Percentiles rank a stretch among this genome's conserved stretches.
These are phyloP conservation scores for Umbelopsis ramanniana DNA, from an alignment of 192 early-diverging fungal genomes.

Conservation along the genomic window DNA sequence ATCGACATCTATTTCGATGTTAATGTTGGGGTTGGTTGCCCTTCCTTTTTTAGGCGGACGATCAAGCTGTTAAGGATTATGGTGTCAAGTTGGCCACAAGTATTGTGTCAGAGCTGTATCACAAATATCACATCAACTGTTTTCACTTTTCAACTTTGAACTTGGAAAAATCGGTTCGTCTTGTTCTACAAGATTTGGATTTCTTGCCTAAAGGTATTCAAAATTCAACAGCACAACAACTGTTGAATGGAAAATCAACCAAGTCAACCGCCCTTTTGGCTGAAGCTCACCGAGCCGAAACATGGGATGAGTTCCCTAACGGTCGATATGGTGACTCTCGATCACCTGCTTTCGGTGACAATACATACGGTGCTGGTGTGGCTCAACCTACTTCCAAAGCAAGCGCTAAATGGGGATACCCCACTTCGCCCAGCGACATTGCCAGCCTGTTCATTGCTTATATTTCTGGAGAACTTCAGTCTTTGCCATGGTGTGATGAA, in stretches of 20 bases:
- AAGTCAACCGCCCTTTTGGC: conserved; percentile 44
- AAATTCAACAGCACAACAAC: background rate
- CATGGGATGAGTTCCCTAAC: conserved; percentile 92
- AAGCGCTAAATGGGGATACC: conserved; percentile 68
- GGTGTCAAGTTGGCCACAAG: conserved; percentile 71
- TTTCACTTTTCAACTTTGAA: conserved; percentile 89
- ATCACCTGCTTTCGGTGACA: conserved; percentile 72
- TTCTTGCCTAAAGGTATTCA: conserved; percentile 54
- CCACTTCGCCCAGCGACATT: conserved; percentile 60
- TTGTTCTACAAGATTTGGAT: conserved; percentile 74
- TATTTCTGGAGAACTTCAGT: conserved; percentile 59
- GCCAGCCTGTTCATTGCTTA: conserved; percentile 69
- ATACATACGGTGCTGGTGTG: conserved; percentile 71
- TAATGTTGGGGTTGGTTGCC: background rate
- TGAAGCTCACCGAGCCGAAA: conserved; percentile 60
- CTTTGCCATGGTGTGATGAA: conserved; percentile 77
- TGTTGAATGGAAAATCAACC: conserved; percentile 40
- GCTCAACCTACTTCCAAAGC: conserved; percentile 59
- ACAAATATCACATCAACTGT: conserved; percentile 44
- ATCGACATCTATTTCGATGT: background rate
- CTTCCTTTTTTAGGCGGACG: conserved; percentile 59
- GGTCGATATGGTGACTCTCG: conserved; percentile 86
- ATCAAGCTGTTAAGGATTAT: conserved; percentile 85
- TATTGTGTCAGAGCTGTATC: conserved; percentile 73
- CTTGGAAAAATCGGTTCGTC: conserved; percentile 74